Evolutionary conservation across 345 rosid species (phyloP).

Genomic region (Hirschfeldia incana): DNA sequence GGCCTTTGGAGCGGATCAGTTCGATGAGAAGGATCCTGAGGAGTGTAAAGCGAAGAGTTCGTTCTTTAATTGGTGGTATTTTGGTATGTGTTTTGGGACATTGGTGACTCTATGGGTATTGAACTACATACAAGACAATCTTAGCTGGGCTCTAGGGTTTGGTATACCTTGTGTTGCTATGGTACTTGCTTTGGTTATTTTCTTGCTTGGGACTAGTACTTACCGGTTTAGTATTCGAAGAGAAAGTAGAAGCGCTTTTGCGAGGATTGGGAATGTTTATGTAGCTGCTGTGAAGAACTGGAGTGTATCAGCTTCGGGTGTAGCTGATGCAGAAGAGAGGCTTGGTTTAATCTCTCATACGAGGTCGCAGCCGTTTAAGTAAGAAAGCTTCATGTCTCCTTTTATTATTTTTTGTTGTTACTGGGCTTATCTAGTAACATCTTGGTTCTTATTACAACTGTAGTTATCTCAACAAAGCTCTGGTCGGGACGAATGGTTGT

Average conservation of each 20-base stretch:
- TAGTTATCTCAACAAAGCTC: constrained; percentile 59
- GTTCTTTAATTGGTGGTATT: constrained; percentile 90
- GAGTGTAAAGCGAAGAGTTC: constrained; percentile 57
- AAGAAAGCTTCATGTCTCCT: constrained; percentile 10
- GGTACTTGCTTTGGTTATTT: constrained; percentile 54
- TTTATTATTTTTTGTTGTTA: background rate
- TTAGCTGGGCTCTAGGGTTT: constrained; percentile 78
- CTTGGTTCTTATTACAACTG: constrained; percentile 8
- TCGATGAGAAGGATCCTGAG: constrained; percentile 59
- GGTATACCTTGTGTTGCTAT: constrained; percentile 66
- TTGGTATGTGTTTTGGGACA: constrained; percentile 53
- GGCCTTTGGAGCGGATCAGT: constrained; percentile 92
- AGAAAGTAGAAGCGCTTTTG: constrained; percentile 56
- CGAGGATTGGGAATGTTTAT: constrained; percentile 56
- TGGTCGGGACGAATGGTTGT: constrained; percentile 46
- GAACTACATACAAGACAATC: constrained; percentile 69
- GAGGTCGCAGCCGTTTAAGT: constrained; percentile 52
- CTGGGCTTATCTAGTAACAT: background rate
- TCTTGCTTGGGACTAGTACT: constrained; percentile 57
- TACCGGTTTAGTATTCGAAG: constrained; percentile 52
- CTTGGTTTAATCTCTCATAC: constrained; percentile 36
- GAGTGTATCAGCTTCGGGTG: constrained; percentile 35
- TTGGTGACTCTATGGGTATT: constrained; percentile 46
- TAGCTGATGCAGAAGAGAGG: constrained; percentile 41
- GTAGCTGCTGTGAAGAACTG: constrained; percentile 59